Evolutionary conservation across 2,329 filamentous ascomycete species (phyloP).

Genomic region (Cladophialophora exuberans): DNA sequence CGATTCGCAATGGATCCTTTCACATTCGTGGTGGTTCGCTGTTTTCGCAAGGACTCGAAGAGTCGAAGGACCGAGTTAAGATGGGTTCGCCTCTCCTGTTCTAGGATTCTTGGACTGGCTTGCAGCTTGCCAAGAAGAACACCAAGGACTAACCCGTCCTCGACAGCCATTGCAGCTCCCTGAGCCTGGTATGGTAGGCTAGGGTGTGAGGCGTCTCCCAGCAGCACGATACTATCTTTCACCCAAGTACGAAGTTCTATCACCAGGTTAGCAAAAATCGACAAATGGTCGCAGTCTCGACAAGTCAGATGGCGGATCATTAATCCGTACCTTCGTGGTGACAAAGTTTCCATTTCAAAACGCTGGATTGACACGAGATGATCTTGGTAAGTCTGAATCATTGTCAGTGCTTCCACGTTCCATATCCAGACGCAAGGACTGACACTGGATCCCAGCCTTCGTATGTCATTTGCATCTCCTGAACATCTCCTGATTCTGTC

Average conservation of each 20-base stretch:
- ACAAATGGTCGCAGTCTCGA: not conserved
- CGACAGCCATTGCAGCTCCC: constrained; percentile 47
- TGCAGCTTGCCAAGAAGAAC: constrained; percentile 10
- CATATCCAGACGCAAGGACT: not conserved
- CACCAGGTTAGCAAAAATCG: too few relatives aligned
- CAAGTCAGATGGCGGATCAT: not conserved
- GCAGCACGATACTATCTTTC: constrained; percentile 45
- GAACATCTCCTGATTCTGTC: constrained; percentile 2
- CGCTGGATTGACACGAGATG: constrained; percentile 17
- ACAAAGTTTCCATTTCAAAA: constrained; percentile 21
- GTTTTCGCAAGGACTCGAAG: constrained; percentile 15
- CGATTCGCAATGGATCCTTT: constrained; percentile 13
- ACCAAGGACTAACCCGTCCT: constrained; percentile 48
- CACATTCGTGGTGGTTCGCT: constrained; percentile 13
- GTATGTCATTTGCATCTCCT: constrained; percentile 14
- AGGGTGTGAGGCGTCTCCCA: constrained; percentile 46
- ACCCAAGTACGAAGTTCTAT: constrained; percentile 10
- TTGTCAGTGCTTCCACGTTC: not conserved
- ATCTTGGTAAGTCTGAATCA: constrained; percentile 12
- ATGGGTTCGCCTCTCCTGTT: not conserved
- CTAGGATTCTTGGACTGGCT: not conserved
- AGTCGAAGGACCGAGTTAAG: constrained; percentile 11
- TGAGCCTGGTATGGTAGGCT: constrained; percentile 41
- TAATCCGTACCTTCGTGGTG: constrained; percentile 15
- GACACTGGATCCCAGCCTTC: constrained; percentile 22